A percentile compares a stretch with the other conserved stretches of the same genome.
Conservation (phyloP, 768 basidiomycete genomes). For the Kockovaella imperatae region DNA sequence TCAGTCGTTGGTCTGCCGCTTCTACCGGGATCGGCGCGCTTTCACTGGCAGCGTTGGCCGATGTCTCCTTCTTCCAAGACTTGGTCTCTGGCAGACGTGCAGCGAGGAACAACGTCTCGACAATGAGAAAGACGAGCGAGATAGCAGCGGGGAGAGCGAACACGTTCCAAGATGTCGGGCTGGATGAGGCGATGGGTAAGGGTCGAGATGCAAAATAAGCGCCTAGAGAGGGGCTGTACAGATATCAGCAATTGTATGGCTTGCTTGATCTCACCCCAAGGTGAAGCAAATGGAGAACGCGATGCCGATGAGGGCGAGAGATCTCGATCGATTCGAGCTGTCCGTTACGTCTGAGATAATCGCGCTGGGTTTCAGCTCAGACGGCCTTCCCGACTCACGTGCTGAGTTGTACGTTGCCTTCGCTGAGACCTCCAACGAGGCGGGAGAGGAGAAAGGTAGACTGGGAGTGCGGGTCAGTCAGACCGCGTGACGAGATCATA, state of each 20-base stretch:
- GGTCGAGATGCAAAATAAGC: slow-evolving; percentile 92
- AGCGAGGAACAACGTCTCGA: slow-evolving; percentile 72
- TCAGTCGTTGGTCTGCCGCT: slow-evolving; percentile 47
- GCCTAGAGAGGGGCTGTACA: slow-evolving; percentile 66
- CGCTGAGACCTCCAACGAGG: slow-evolving; percentile 83
- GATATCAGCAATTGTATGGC: not conserved
- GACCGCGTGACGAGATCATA: not conserved
- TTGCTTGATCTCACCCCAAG: slow-evolving; percentile 30
- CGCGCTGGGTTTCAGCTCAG: slow-evolving; percentile 52
- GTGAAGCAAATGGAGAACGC: slow-evolving; percentile 91
- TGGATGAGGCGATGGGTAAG: slow-evolving; percentile 49
- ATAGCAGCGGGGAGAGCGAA: slow-evolving; percentile 85
- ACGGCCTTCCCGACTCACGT: slow-evolving; percentile 57
- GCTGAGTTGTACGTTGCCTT: slow-evolving; percentile 94
- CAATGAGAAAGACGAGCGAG: slow-evolving; percentile 64
- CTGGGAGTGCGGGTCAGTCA: slow-evolving; percentile 7
- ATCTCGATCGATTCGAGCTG: slow-evolving; percentile 67
- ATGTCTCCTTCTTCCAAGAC: slow-evolving; percentile 47
- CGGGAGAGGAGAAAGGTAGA: slow-evolving; percentile 79
- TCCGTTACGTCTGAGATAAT: slow-evolving; percentile 87
- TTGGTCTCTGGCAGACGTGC: slow-evolving; percentile 79
- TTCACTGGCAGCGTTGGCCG: slow-evolving; percentile 16
- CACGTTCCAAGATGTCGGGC: slow-evolving; percentile 52
- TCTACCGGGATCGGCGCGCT: slow-evolving; percentile 3
- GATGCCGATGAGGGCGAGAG: slow-evolving; percentile 86